A percentile compares a stretch with the other conserved stretches of the same genome.
Evolutionary conservation across 129 eudicot genomes (phyloP).

Genomic region (Flaveria linearis): DNA sequence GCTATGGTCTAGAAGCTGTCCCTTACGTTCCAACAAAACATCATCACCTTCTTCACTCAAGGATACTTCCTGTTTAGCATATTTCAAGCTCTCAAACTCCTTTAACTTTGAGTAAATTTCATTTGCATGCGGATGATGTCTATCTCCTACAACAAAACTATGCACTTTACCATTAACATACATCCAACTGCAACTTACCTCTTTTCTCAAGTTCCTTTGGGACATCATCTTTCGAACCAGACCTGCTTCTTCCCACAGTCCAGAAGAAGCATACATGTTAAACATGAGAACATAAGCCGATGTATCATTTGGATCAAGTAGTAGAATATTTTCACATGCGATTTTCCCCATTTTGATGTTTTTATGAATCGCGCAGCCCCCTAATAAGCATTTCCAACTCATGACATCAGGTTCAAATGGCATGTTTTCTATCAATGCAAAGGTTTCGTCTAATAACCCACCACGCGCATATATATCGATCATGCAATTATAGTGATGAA

Average conservation of each 20-base stretch:
- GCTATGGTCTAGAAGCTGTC: slow-evolving; percentile 45
- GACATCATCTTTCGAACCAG: slow-evolving; percentile 50
- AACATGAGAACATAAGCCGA: slow-evolving; percentile 52
- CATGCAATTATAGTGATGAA: slow-evolving; percentile 52
- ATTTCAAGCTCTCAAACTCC: slow-evolving; percentile 39
- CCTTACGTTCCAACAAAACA: slow-evolving; percentile 46
- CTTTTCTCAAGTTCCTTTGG: slow-evolving; percentile 41
- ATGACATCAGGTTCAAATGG: slow-evolving; percentile 45
- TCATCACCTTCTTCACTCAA: slow-evolving; percentile 33
- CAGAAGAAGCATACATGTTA: slow-evolving; percentile 50
- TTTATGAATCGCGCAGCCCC: slow-evolving; percentile 51
- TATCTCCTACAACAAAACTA: slow-evolving; percentile 54
- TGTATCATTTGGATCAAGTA: slow-evolving; percentile 62
- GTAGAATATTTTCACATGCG: slow-evolving; percentile 49
- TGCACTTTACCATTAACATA: slow-evolving; percentile 46
- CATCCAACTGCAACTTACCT: slow-evolving; percentile 53
- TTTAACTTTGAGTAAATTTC: slow-evolving; percentile 46
- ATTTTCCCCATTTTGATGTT: slow-evolving; percentile 40
- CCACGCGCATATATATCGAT: slow-evolving; percentile 60
- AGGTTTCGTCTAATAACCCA: slow-evolving; percentile 44
- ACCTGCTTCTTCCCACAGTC: slow-evolving; percentile 52
- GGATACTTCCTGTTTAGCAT: slow-evolving; percentile 30
- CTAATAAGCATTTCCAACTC: slow-evolving; percentile 56
- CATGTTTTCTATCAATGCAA: slow-evolving; percentile 45
- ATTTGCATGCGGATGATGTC: slow-evolving; percentile 33